phyloP scores from a whole-genome alignment of 352 stramenopile species.

The Phytophthora idaei region DNA sequence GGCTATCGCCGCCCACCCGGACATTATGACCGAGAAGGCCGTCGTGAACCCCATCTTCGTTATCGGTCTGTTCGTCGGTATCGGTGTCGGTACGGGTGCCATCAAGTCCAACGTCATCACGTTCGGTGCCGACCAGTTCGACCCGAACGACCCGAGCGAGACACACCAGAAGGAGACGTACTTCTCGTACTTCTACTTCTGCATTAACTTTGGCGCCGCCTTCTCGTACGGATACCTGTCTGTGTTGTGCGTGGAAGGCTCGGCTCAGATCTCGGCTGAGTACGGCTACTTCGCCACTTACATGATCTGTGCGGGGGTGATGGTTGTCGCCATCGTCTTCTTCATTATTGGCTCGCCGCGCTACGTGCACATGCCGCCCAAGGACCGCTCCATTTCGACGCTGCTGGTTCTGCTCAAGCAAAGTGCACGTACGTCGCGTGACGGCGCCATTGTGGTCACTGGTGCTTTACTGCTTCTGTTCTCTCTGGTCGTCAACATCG shows the following conservation, averaged over 20 bases:
- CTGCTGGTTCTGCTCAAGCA: constrained; percentile 51
- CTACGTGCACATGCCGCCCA: constrained; percentile 62
- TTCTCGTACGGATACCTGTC: constrained; percentile 92
- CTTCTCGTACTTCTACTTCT: constrained; percentile 93
- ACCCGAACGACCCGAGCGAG: constrained; percentile 84
- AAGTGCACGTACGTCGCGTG: constrained; percentile 22
- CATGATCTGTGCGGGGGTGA: constrained; percentile 77
- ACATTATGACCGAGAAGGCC: constrained; percentile 46
- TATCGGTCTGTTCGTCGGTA: constrained; percentile 76
- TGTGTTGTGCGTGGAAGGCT: constrained; percentile 88
- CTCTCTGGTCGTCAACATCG: constrained; percentile 56
- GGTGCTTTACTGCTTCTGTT: constrained; percentile 37
- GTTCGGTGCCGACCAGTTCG: constrained; percentile 88
- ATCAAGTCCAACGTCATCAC: constrained; percentile 91
- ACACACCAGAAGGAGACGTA: constrained; percentile 85
- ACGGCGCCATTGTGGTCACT: constrained; percentile 38
- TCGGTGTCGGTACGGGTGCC: constrained; percentile 79
- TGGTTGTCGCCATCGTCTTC: constrained; percentile 76
- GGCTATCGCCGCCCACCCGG: constrained; percentile 65
- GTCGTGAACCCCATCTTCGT: constrained; percentile 62
- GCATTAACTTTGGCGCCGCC: constrained; percentile 91
- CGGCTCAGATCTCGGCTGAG: constrained; percentile 63
- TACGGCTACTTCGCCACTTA: constrained; percentile 93
- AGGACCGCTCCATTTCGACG: constrained; percentile 58
- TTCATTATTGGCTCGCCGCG: constrained; percentile 63